Evolutionary conservation across 345 rosid genomes (phyloP), one percentile per base, ranked within the genome.

Genomic region (Odontarrhena argentea): DNA sequence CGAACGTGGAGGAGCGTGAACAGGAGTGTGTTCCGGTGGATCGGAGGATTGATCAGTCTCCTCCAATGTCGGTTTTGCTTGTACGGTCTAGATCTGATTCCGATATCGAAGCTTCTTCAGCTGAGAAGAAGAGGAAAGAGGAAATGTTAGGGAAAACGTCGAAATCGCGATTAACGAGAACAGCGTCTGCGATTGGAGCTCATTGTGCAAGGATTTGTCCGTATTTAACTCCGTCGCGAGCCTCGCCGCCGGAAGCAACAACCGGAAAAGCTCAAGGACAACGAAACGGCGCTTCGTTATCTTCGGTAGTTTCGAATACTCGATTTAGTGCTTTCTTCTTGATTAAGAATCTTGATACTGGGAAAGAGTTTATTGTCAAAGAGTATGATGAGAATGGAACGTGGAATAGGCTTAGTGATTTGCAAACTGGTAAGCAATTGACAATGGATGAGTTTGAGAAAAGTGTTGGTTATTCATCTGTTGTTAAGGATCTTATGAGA

Each of bases 371-470:
- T 28, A 58, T 94, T 3, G 97, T 94, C 3, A 88, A 94, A 1
- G 97, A 88, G 77, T 84, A 78, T 30, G 79, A 78, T 28, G 85
- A 86, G 43, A 79, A 87, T 45, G 97, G 96, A 13, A 81, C 69
- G 85, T 94, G 99, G 96, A 94, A 91, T 60, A 81, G 85, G 47
- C 79, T 94, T 9, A 94, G 96, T 47, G 99, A 94, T 82, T 75
- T 94, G 30, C 96, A 94, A 60, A 94, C 99, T 0, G 99, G 97
- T 56, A 88, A 94, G 74, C 87, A 91, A 47, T 66, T 94, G 14
- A 94, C 96, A 2, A 80, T 91, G 88, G 96, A 91, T 28, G 99
- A 94, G 56, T 91, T 91, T 36, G 97, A 94, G 80, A 91, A 83
- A 52, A 78, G 79, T 9, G 93, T 83, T 1, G 97, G 97, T 0